Evolutionary conservation across 768 basidiomycete genomes (phyloP).

Genomic region (Leucocoprinus leucothites): DNA sequence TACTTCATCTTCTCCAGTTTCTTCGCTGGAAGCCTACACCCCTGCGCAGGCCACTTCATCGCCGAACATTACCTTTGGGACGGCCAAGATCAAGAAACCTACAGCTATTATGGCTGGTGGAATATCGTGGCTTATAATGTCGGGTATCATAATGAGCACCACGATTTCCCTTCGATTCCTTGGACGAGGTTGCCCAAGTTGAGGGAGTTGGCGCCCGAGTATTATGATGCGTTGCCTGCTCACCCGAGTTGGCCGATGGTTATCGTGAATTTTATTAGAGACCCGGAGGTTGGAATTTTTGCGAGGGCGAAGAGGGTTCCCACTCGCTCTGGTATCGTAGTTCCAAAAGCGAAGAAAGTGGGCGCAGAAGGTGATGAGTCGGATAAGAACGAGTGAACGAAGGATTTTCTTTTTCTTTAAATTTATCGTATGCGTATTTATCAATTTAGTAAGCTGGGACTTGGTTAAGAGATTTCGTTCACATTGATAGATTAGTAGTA

Average conservation of each 20-base stretch:
- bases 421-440: no score
- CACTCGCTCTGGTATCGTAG: neutral
- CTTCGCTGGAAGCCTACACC: conserved; percentile 95
- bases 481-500: no score
- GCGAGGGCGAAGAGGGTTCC: conserved; percentile 76
- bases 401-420: neutral
- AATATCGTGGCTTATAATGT: conserved; percentile 95
- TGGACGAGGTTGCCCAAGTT: conserved; percentile 93
- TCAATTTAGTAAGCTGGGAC: no score
- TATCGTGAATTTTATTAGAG: conserved; percentile 90
- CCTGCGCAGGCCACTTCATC: conserved; percentile 96
- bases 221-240: conserved; percentile 82
- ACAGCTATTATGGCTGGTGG: conserved; percentile 91
- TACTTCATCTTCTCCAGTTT: conserved; percentile 90
- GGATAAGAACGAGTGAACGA: conserved; percentile 25
- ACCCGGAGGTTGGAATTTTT: conserved; percentile 84
- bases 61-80: conserved; percentile 97
- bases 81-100: conserved; percentile 90
- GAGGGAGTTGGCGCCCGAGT: conserved; percentile 82
- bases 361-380: conserved; percentile 15
- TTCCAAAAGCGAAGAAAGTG: neutral
- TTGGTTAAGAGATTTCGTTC: no score
- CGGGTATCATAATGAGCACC: conserved; percentile 99
- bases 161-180: conserved; percentile 95
- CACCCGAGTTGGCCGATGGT: conserved; percentile 97